Percentiles rank a stretch among this genome's conserved stretches.
Evolutionary conservation across 2,329 filamentous ascomycete genomes (phyloP).

Genomic region (Penicillium decumbens): DNA sequence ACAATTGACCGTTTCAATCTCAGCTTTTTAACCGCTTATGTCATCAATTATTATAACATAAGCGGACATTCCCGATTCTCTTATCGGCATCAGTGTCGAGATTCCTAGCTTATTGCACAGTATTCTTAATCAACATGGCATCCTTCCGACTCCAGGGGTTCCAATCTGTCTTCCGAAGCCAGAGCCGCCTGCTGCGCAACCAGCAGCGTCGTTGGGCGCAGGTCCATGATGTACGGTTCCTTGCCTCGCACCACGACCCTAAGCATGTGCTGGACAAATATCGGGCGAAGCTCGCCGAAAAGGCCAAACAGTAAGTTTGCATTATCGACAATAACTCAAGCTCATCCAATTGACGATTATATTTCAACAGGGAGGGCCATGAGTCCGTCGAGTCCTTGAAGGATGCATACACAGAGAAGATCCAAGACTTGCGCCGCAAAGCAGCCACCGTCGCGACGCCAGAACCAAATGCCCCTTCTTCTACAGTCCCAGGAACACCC

Average conservation of each 20-base stretch:
- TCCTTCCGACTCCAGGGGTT: slow-evolving; percentile 48
- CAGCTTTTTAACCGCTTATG: neutral
- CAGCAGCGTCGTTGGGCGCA: slow-evolving; percentile 80
- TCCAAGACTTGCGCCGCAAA: slow-evolving; percentile 64
- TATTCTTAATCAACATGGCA: slow-evolving; percentile 41
- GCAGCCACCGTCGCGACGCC: slow-evolving; percentile 54
- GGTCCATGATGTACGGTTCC: slow-evolving; percentile 86
- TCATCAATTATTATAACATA: neutral
- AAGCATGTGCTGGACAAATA: slow-evolving; percentile 74
- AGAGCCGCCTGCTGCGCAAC: slow-evolving; percentile 26
- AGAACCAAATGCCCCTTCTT: slow-evolving; percentile 31
- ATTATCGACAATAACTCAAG: neutral
- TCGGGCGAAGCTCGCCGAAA: slow-evolving; percentile 73
- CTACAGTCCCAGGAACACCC: slow-evolving; percentile 34
- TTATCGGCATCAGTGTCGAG: neutral
- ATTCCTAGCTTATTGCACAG: neutral
- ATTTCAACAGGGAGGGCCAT: slow-evolving; percentile 55
- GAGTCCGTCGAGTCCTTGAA: slow-evolving; percentile 59
- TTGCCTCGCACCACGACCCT: slow-evolving; percentile 69
- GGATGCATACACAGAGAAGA: slow-evolving; percentile 79
- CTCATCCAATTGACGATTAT: slow-evolving; percentile 25
- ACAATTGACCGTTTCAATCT: neutral
- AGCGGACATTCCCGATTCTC: neutral
- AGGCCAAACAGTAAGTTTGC: slow-evolving; percentile 61
- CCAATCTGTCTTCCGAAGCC: slow-evolving; percentile 43